Conservation (phyloP, 805 yeast species). For the Cephaloascus fragrans region DNA sequence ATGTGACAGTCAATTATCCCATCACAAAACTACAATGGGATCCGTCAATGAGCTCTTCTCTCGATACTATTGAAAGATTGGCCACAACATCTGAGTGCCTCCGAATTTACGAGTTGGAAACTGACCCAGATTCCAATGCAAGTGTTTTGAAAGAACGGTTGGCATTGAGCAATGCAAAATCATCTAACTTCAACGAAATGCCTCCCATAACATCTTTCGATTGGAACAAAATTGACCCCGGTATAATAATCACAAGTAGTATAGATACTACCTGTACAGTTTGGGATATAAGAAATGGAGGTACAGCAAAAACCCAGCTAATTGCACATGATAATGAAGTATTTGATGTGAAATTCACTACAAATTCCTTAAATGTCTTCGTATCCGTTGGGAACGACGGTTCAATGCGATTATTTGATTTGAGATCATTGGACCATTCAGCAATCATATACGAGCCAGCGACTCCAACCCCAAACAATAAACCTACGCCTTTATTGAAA, state of each 20-base stretch:
- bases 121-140: constrained; percentile 4
- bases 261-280: constrained; percentile 96
- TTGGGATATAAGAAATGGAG: constrained; percentile 73
- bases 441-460: constrained; percentile 90
- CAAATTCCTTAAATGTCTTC: constrained; percentile 66
- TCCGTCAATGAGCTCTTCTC: constrained; percentile 24
- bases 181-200: constrained; percentile 37
- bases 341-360: constrained; percentile 79
- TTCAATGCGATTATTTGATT: constrained; percentile 83
- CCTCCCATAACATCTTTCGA: constrained; percentile 94
- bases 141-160: constrained; percentile 25
- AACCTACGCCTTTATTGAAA: constrained; percentile 55
- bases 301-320: constrained; percentile 77
- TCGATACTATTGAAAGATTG: constrained; percentile 29
- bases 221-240: constrained; percentile 73
- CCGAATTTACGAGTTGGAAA: constrained; percentile 48
- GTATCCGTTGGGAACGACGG: constrained; percentile 96
- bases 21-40: constrained; percentile 72
- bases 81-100: constrained; percentile 69
- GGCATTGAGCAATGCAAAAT: constrained; percentile 29
- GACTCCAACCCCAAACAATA: constrained; percentile 9
- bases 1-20: constrained; percentile 52
- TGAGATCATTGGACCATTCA: constrained; percentile 82
- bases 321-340: constrained; percentile 97
- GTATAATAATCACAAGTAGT: constrained; percentile 69